These are phyloP conservation scores for Morella rubra DNA, from an alignment of 306 rosid genomes.

Conservation along the genomic window DNA sequence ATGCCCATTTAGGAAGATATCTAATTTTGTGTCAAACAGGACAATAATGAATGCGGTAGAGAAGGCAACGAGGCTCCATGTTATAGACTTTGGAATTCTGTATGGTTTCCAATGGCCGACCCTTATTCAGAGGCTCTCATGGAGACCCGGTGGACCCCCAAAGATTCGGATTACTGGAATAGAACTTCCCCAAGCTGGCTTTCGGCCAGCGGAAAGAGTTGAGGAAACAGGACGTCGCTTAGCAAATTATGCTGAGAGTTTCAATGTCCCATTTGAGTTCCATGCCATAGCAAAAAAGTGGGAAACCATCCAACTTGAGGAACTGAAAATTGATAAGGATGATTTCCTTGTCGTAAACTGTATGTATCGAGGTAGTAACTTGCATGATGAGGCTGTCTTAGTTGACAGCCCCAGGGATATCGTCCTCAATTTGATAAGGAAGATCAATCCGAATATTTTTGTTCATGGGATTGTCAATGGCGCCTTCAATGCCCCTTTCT, in stretches of 20 bases:
- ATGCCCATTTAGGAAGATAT: constrained; percentile 78
- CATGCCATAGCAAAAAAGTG: constrained; percentile 80
- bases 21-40: constrained; percentile 61
- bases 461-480: constrained; percentile 80
- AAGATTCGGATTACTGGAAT: constrained; percentile 87
- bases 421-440: constrained; percentile 67
- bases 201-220: constrained; percentile 91
- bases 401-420: constrained; percentile 68
- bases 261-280: constrained; percentile 78
- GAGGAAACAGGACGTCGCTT: constrained; percentile 88
- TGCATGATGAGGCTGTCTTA: constrained; percentile 79
- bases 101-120: constrained; percentile 99
- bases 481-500: constrained; percentile 89
- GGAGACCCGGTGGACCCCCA: constrained; percentile 71
- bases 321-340: constrained; percentile 73
- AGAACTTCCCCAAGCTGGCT: constrained; percentile 93
- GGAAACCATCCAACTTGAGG: constrained; percentile 80
- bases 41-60: constrained; percentile 43
- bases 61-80: constrained; percentile 57
- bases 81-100: constrained; percentile 89
- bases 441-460: constrained; percentile 70
- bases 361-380: constrained; percentile 69
- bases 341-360: constrained; percentile 75
- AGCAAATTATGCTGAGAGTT: constrained; percentile 70
- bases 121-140: constrained; percentile 59